Conservation (phyloP, 2,329 filamentous ascomycete species). For the Ampelomyces quisqualis region DNA sequence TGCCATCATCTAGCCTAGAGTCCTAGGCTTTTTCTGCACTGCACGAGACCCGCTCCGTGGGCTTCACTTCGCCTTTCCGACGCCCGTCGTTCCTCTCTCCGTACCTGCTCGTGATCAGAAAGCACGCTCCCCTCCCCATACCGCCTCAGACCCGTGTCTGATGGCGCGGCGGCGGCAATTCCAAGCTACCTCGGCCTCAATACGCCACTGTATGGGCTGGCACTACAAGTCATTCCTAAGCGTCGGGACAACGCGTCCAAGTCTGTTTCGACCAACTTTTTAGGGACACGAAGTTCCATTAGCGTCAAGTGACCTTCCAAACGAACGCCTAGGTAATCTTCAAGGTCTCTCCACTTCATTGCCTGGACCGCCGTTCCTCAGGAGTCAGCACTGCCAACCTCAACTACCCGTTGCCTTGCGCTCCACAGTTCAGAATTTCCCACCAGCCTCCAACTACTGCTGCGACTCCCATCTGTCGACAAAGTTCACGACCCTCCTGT, state of each 20-base stretch:
- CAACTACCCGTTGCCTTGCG: conserved; percentile 9
- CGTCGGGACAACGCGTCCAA: conserved; percentile 27
- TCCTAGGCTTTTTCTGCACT: conserved; percentile 30
- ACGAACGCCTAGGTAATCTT: conserved; percentile 21
- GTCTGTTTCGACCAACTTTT: conserved; percentile 22
- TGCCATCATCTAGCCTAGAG: conserved; percentile 31
- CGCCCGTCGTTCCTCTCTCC: conserved; percentile 24
- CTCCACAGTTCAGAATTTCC: conserved; percentile 2
- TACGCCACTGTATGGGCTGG: conserved; percentile 21
- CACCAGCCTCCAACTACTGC: conserved; percentile 1
- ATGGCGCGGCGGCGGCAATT: conserved; percentile 17
- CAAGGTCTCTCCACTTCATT: conserved; percentile 11
- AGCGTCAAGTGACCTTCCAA: conserved; percentile 34
- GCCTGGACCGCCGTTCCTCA: conserved; percentile 11
- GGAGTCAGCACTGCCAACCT: conserved; percentile 5
- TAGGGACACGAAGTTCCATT: conserved; percentile 22
- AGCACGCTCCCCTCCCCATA: conserved; percentile 18
- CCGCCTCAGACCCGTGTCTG: conserved; percentile 10
- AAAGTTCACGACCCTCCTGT: neutral
- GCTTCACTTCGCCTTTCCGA: conserved; percentile 22
- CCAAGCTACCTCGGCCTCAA: conserved; percentile 19
- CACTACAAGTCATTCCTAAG: conserved; percentile 20
- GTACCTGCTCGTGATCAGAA: conserved; percentile 23
- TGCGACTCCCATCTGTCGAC: neutral
- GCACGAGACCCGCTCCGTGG: conserved; percentile 35